Evolutionary conservation across 208 protist species (phyloP).

Genomic region (Trypanosoma brucei): DNA sequence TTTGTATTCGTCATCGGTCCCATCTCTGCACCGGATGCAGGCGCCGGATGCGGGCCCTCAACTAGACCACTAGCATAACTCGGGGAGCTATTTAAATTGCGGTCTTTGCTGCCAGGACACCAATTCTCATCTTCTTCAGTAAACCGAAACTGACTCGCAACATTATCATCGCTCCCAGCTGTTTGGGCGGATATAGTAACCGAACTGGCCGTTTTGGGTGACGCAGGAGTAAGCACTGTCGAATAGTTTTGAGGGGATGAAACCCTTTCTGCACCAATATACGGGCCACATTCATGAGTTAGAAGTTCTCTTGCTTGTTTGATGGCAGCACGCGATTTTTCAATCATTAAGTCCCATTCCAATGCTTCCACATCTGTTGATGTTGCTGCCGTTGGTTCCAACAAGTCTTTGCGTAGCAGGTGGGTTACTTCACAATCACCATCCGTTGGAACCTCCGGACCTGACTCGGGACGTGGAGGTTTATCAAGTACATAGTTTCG

Average conservation of each 20-base stretch:
- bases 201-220: background rate
- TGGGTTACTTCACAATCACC: too few relatives aligned
- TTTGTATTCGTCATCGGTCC: too few relatives aligned
- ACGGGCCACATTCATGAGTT: background rate
- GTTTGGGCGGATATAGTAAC: background rate
- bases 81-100: background rate
- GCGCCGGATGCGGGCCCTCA: too few relatives aligned
- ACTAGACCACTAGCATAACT: too few relatives aligned
- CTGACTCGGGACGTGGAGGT: background rate
- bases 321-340: constrained; percentile 32
- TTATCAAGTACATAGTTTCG: background rate
- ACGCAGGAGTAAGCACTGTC: background rate
- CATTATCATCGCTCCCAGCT: background rate
- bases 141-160: background rate
- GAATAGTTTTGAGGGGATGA: too few relatives aligned
- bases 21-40: too few relatives aligned
- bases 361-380: background rate
- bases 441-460: too few relatives aligned
- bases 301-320: constrained; percentile 30
- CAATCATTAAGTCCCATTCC: constrained; percentile 19
- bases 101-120: background rate
- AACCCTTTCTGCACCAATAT: background rate
- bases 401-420: too few relatives aligned
- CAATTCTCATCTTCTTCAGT: background rate
- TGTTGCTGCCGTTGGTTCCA: background rate